Base-by-base conservation (phyloP, 805 yeast genomes). In the Sugiyamaella smithiae region DNA sequence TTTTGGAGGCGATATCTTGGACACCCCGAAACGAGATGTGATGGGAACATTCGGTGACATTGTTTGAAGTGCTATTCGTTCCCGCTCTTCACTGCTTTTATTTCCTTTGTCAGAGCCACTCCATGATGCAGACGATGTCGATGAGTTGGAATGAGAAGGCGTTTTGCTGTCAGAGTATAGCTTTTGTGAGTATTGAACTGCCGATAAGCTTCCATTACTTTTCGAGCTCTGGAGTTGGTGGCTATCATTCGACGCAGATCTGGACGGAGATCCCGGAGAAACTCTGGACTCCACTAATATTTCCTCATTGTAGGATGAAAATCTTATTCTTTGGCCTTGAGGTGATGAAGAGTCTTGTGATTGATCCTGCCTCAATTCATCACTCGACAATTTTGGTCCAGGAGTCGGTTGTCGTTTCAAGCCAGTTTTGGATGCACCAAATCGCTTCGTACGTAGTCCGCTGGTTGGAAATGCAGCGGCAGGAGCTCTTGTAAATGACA, bases 1-100 rank as follows among this genome's bases (percentile, higher is more conserved):
- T 28, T 9, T 59, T 42, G 11, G 61, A 46, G 5, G 55, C 51
- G 41, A 55, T 49, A 5, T 54, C 38, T 29, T 45, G 19, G 36
- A 19, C 8, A 20, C 31, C 16, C 24, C 46, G 26, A 45, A 45
- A 11, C 48, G 33, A 20, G 19, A 16, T 3, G 35, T 20, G 3
- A 26, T 17, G 5, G 48, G 42, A 2, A 37, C 20, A 23, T 45
- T 45, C 6, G 48, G 48, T 11, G 48, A 45, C 35, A 45, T 17
- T 23, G 32, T 37, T 26, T 26, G 40, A 3, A 45, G 35, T 5
- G 29, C 9, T 8, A 24, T 37, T 29, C 28, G 12, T 12, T 12
- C 9, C 35, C 33, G 33, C 28, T 6, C 19, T 35, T 33, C 22
- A 20, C 20, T 16, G 37, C 3, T 48, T 16, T 28, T 14, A 24